Percentiles rank a stretch among this genome's conserved stretches.
Evolutionary conservation across 2,329 filamentous ascomycete genomes (phyloP).

Genomic region (Scytalidium lignicola): DNA sequence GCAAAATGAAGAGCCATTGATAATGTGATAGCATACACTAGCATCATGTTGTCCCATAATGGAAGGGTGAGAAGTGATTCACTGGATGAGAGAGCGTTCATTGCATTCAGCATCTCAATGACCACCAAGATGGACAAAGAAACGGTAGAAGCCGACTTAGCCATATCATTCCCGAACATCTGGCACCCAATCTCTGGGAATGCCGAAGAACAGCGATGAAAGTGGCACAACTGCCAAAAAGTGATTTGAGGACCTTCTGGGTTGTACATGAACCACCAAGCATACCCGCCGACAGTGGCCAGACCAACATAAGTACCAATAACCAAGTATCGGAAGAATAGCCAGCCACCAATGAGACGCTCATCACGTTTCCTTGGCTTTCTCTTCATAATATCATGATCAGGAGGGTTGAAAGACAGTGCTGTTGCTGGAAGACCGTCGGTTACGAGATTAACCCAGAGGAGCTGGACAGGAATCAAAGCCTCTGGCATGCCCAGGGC

Average conservation of each 20-base stretch:
- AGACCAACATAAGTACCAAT: constrained; percentile 93
- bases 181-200: constrained; percentile 87
- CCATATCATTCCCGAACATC: constrained; percentile 84
- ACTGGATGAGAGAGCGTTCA: constrained; percentile 94
- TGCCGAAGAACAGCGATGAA: constrained; percentile 83
- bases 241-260: constrained; percentile 81
- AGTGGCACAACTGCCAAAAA: constrained; percentile 84
- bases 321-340: constrained; percentile 96
- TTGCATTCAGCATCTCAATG: constrained; percentile 99
- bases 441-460: constrained; percentile 98
- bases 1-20: constrained; percentile 95
- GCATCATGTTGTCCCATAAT: constrained; percentile 98
- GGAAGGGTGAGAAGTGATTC: constrained; percentile 91
- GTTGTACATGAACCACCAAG: constrained; percentile 99
- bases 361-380: constrained; percentile 90
- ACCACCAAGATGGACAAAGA: constrained; percentile 90
- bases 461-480: constrained; percentile 89
- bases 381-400: constrained; percentile 95
- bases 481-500: constrained; percentile 97
- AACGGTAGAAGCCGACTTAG: constrained; percentile 87
- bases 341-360: constrained; percentile 85
- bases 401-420: constrained; percentile 96
- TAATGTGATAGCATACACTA: constrained; percentile 87
- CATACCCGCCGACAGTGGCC: constrained; percentile 93
- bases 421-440: constrained; percentile 95